These are phyloP conservation scores for Scutellaria galericulata DNA, from an alignment of 257 asterid species.

Conservation along the genomic window DNA sequence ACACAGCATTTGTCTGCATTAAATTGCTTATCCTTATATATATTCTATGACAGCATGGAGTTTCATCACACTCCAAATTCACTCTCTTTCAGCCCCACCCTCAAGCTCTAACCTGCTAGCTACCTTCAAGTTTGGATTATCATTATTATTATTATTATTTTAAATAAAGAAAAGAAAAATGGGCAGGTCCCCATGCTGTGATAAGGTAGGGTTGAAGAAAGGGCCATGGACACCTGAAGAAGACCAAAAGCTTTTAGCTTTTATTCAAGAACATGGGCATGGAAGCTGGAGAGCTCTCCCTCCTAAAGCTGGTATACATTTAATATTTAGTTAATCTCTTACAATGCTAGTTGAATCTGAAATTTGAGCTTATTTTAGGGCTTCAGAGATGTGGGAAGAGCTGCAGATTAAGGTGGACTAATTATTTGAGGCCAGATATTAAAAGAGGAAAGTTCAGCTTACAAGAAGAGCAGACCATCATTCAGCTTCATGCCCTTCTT, in stretches of 20 bases:
- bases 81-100: not conserved
- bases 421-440: conserved; percentile 44
- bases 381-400: conserved; percentile 48
- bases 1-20: conserved; percentile 29
- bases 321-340: no score
- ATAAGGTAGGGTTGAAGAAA: conserved; percentile 55
- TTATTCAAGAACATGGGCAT: conserved; percentile 56
- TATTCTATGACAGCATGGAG: conserved; percentile 12
- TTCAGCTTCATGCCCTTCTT: conserved; percentile 61
- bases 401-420: conserved; percentile 47
- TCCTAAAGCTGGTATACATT: conserved; percentile 50
- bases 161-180: conserved; percentile 13
- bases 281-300: conserved; percentile 72
- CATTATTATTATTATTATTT: no score
- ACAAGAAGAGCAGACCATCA: conserved; percentile 60
- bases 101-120: not conserved
- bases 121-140: not conserved
- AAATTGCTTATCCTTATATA: conserved; percentile 30
- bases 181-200: conserved; percentile 59
- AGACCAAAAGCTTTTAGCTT: conserved; percentile 52
- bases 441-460: conserved; percentile 46
- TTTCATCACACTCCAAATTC: conserved; percentile 13
- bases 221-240: conserved; percentile 66
- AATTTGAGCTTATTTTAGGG: conserved; percentile 36
- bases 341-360: not conserved